Evolutionary conservation across 2,329 filamentous ascomycete genomes (phyloP).

Genomic region (Botrytis hyacinthi): DNA sequence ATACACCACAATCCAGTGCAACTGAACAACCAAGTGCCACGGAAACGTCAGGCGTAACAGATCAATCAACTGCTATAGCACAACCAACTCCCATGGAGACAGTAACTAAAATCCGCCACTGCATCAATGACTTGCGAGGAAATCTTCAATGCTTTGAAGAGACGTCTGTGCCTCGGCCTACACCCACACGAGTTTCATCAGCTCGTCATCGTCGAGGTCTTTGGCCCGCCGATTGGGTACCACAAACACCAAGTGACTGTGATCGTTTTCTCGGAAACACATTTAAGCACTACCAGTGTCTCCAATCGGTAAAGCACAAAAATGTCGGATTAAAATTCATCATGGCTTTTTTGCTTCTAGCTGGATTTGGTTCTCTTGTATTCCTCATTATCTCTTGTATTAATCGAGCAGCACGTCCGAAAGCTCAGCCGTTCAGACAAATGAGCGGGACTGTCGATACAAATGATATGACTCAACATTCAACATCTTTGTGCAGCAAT

Average conservation of each 20-base stretch:
- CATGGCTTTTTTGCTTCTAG: not conserved
- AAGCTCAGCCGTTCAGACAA: conserved; percentile 3
- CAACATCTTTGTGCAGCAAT: not conserved
- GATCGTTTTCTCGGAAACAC: not conserved
- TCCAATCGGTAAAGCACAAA: not conserved
- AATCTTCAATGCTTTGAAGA: not conserved
- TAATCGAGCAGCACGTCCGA: conserved; percentile 1
- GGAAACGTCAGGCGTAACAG: not conserved
- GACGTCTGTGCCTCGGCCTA: not conserved
- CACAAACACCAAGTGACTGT: conserved; percentile 13
- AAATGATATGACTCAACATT: not conserved
- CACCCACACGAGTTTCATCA: not conserved
- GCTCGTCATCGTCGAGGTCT: conserved; percentile 1
- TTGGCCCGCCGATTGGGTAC: conserved; percentile 14
- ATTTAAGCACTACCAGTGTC: conserved; percentile 3
- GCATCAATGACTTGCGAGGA: not conserved
- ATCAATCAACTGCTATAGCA: not conserved
- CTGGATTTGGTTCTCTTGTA: conserved; percentile 6
- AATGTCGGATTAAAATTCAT: conserved; percentile 18
- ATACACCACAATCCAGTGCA: not conserved
- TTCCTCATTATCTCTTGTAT: conserved; percentile 16
- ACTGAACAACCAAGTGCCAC: not conserved
- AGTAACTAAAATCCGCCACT: not conserved
- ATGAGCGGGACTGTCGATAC: not conserved
- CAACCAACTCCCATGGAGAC: not conserved